Conservation (phyloP, 1,284 basidiomycete genomes). For the Rhodotorula glutinis region DNA sequence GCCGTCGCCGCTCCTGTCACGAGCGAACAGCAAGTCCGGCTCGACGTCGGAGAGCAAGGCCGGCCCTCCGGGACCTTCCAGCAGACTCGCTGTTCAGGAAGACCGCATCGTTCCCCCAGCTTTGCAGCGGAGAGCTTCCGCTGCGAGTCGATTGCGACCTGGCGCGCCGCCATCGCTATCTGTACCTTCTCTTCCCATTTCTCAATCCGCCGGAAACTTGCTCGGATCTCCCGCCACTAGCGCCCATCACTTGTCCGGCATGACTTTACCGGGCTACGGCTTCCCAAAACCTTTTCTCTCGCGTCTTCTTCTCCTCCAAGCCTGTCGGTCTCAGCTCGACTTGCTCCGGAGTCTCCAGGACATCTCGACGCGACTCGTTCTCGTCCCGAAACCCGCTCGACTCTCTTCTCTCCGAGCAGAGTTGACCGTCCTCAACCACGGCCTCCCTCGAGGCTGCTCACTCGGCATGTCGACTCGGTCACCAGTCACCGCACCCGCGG, state of each 20-base stretch:
- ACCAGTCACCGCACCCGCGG: neutral
- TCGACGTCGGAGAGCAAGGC: neutral
- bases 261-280: conserved; percentile 61
- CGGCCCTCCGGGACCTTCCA: neutral
- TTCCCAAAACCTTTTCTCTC: conserved; percentile 57
- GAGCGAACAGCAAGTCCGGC: neutral
- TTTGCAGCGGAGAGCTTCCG: conserved; percentile 14
- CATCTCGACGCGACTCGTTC: conserved; percentile 85
- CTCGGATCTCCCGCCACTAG: conserved; percentile 51
- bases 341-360: conserved; percentile 86
- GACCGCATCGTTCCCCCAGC: neutral
- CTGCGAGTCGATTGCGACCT: neutral
- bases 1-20: conserved; percentile 20
- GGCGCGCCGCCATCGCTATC: conserved; percentile 30
- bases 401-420: conserved; percentile 94
- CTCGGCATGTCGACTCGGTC: conserved; percentile 43
- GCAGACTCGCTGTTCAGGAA: neutral
- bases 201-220: conserved; percentile 56
- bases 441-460: conserved; percentile 62
- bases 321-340: conserved; percentile 87
- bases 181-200: conserved; percentile 42
- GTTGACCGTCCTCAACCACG: conserved; percentile 91
- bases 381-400: conserved; percentile 89
- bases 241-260: conserved; percentile 8
- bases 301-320: conserved; percentile 76